These are phyloP conservation scores for Botrytis sinoallii DNA, from an alignment of 2,329 filamentous ascomycete genomes.

Conservation along the genomic window DNA sequence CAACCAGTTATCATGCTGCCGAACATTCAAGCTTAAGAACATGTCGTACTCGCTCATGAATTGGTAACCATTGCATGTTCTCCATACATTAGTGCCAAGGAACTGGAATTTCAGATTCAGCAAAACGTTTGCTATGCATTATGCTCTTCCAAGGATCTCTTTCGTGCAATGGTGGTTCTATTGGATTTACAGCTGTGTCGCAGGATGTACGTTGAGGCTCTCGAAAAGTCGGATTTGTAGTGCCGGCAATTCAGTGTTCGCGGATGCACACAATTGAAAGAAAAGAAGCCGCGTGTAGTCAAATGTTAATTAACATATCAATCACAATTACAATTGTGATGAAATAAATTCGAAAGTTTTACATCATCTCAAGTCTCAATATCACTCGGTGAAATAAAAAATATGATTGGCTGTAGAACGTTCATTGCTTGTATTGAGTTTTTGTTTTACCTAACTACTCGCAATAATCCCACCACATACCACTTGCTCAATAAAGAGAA, in stretches of 20 bases:
- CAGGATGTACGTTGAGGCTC: background rate
- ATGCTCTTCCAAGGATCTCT: background rate
- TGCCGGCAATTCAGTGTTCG: background rate
- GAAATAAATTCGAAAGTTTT: background rate
- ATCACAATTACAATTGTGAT: background rate
- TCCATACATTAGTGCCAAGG: conserved; percentile 3
- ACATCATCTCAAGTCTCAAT: background rate
- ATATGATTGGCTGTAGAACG: background rate
- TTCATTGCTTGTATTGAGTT: conserved; percentile 28
- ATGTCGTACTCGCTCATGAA: background rate
- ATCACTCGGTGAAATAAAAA: background rate
- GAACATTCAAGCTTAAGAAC: background rate
- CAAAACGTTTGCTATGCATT: background rate
- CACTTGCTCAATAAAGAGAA: conserved; percentile 35
- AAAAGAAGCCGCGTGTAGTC: background rate
- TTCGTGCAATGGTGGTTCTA: background rate
- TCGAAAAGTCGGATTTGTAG: background rate
- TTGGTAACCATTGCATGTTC: background rate
- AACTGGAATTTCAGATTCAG: conserved; percentile 9
- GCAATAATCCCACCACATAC: conserved; percentile 26
- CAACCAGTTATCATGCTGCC: background rate
- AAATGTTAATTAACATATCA: background rate
- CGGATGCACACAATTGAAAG: too few relatives aligned
- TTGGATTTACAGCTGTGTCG: background rate
- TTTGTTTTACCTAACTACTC: conserved; percentile 29